These are phyloP conservation scores for Gelatoporia subvermispora DNA, from an alignment of 768 basidiomycete species.

Conservation along the genomic window DNA sequence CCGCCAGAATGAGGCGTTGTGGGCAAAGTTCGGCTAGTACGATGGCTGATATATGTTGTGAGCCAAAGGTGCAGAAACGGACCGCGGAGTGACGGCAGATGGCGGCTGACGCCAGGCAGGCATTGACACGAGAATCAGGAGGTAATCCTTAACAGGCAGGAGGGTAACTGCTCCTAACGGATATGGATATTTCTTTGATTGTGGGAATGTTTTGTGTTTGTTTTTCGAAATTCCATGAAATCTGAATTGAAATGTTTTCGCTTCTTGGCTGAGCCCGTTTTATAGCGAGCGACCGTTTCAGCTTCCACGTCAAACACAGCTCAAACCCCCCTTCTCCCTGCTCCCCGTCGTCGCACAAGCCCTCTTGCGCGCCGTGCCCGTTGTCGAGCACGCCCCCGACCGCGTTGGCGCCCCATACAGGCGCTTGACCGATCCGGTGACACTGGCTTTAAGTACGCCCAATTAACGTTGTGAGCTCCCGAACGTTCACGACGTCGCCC, in stretches of 20 bases:
- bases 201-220: constrained; percentile 26
- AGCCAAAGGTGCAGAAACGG: too few species aligned
- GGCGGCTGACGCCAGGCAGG: constrained; percentile 4
- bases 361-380: too few species aligned
- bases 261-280: constrained; percentile 21
- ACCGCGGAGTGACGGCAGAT: neutral
- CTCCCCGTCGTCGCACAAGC: constrained; percentile 3
- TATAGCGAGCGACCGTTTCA: constrained; percentile 17
- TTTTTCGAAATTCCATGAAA: constrained; percentile 26
- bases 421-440: neutral
- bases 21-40: too few species aligned
- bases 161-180: constrained; percentile 7
- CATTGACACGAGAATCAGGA: constrained; percentile 17
- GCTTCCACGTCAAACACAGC: constrained; percentile 18
- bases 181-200: constrained; percentile 15
- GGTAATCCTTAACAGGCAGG: constrained; percentile 11
- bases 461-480: too few species aligned
- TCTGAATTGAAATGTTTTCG: constrained; percentile 28
- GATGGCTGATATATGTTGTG: too few species aligned
- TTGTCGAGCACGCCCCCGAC: neutral
- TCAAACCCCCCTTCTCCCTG: constrained; percentile 5
- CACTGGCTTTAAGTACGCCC: neutral
- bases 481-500: neutral
- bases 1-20: neutral
- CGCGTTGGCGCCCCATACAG: neutral